Percentiles rank a stretch among this genome's conserved stretches.
phyloP scores from a whole-genome alignment of 345 rosid genomes.

The Lumnitzera littorea region DNA sequence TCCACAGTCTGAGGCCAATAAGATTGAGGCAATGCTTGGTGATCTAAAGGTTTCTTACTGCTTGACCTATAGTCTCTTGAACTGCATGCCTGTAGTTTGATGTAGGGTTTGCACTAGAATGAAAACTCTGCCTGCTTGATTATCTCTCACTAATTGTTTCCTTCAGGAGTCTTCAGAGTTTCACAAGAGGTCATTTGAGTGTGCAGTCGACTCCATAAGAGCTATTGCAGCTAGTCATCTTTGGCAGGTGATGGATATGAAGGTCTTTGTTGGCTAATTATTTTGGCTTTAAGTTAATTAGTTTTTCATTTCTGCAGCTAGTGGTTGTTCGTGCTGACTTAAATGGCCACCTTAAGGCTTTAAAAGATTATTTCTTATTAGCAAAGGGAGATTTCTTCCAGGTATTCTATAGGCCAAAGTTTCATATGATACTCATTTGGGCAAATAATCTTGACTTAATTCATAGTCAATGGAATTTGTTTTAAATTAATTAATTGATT shows the following conservation, averaged over 20 bases:
- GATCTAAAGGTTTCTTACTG: slow-evolving; percentile 58
- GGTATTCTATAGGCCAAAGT: slow-evolving; percentile 32
- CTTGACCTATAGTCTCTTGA: neutral
- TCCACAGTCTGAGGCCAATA: slow-evolving; percentile 94
- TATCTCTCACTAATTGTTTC: neutral
- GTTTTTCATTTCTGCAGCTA: slow-evolving; percentile 50
- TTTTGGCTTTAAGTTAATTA: slow-evolving; percentile 7
- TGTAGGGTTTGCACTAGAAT: no score
- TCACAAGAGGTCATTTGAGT: slow-evolving; percentile 89
- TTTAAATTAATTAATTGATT: no score
- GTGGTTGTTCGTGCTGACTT: slow-evolving; percentile 91
- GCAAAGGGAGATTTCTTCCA: slow-evolving; percentile 98
- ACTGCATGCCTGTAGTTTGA: no score
- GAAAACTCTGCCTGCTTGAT: no score
- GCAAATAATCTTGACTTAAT: neutral
- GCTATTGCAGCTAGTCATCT: slow-evolving; percentile 97
- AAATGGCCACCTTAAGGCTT: slow-evolving; percentile 91
- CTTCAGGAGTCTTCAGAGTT: slow-evolving; percentile 85
- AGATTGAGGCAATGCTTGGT: slow-evolving; percentile 83
- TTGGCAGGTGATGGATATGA: slow-evolving; percentile 80
- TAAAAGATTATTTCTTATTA: slow-evolving; percentile 90
- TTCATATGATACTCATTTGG: neutral
- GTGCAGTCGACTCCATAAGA: slow-evolving; percentile 73
- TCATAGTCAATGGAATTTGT: no score
- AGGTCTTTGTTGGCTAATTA: slow-evolving; percentile 5